A percentile compares a stretch with the other conserved stretches of the same genome.
These are phyloP conservation scores for Acer yangbiense DNA, from an alignment of 345 rosid genomes.

Conservation along the genomic window DNA sequence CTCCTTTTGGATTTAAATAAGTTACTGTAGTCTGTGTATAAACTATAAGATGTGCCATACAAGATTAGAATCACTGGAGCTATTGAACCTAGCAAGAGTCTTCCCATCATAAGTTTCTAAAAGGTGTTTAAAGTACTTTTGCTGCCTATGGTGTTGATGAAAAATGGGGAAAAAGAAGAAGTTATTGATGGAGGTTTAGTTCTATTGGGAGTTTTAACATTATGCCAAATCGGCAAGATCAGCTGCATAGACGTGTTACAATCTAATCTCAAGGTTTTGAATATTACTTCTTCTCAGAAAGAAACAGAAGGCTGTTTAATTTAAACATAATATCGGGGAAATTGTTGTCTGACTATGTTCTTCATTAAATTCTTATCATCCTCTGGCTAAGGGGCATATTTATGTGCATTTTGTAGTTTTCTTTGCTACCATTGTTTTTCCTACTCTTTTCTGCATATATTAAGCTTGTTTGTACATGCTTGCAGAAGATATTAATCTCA, in stretches of 20 bases:
- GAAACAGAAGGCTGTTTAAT: not conserved
- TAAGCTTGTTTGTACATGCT: slow-evolving; percentile 11
- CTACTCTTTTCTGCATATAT: not conserved
- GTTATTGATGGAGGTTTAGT: not conserved
- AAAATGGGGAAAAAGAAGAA: not conserved
- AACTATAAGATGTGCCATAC: not conserved
- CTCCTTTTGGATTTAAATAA: not conserved
- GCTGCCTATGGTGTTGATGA: not conserved
- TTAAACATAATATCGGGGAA: not conserved
- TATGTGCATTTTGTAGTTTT: not conserved
- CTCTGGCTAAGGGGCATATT: not conserved
- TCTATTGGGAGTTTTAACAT: not conserved
- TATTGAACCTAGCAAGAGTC: not conserved
- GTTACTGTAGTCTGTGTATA: not conserved
- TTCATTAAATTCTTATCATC: not conserved
- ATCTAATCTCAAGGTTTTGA: slow-evolving; percentile 1
- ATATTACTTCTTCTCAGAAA: not conserved
- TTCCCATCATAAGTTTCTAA: not conserved
- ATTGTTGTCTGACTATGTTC: slow-evolving; percentile 3
- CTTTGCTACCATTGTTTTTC: not conserved
- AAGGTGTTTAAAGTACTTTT: not conserved
- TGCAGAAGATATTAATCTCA: slow-evolving; percentile 15
- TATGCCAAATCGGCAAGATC: not conserved
- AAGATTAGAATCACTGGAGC: not conserved
- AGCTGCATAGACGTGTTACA: not conserved